phyloP scores from a whole-genome alignment of 805 yeast genomes.

The Myxozyma kluyveri region DNA sequence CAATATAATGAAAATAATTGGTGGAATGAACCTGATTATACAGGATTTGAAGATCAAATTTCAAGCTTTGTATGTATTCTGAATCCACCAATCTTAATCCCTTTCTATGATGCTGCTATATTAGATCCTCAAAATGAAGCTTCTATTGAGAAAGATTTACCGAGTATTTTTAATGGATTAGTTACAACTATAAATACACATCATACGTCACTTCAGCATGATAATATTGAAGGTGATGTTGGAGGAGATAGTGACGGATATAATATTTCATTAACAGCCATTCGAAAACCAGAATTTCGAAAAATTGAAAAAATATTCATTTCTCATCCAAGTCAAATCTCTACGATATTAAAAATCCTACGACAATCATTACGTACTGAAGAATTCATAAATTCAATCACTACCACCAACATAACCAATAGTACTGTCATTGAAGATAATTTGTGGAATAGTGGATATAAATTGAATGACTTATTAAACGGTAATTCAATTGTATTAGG shows the following conservation, averaged over 20 bases:
- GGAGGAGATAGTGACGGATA: no score
- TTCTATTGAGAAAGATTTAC: no score
- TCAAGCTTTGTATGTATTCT: slow-evolving; percentile 37
- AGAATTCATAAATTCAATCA: not conserved
- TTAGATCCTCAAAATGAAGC: slow-evolving; percentile 23
- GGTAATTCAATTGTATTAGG: no score
- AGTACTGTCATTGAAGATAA: no score
- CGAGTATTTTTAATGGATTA: no score
- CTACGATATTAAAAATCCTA: slow-evolving; percentile 15
- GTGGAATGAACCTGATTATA: slow-evolving; percentile 26
- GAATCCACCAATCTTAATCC: slow-evolving; percentile 38
- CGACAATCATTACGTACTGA: slow-evolving; percentile 18
- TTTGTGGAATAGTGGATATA: no score
- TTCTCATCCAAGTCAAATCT: slow-evolving; percentile 25
- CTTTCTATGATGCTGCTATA: slow-evolving; percentile 24
- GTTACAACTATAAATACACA: no score
- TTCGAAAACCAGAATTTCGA: slow-evolving; percentile 14
- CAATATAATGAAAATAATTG: slow-evolving; percentile 5
- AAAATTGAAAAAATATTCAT: slow-evolving; percentile 15
- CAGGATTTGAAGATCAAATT: slow-evolving; percentile 32
- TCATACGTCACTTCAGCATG: no score
- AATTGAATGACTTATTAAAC: no score
- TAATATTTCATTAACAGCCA: slow-evolving; percentile 6
- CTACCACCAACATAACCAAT: no score
- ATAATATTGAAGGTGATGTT: no score